Conservation (phyloP, 352 stramenopile species). For the Globisporangium rhizosaccharum region DNA sequence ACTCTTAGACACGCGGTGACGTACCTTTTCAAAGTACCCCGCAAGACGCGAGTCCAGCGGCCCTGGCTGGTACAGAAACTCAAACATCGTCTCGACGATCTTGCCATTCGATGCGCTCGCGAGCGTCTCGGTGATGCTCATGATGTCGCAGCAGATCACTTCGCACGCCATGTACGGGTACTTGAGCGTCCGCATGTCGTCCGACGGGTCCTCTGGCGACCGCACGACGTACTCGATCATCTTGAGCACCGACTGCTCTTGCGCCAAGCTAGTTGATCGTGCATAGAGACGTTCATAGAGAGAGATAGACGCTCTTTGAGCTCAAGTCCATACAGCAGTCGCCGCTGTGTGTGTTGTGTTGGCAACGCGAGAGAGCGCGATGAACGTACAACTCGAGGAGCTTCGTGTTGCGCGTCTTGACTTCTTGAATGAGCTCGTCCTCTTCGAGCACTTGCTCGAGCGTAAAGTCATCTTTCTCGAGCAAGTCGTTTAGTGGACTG, state of each 20-base stretch:
- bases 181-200: conserved; percentile 74
- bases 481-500: conserved; percentile 92
- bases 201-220: conserved; percentile 35
- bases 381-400: conserved; percentile 90
- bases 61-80: conserved; percentile 77
- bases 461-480: conserved; percentile 92
- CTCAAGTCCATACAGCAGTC: background rate
- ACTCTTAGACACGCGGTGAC: background rate
- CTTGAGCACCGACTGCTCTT: conserved; percentile 56
- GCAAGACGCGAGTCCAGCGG: conserved; percentile 91
- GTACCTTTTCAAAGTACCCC: conserved; percentile 96
- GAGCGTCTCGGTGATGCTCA: conserved; percentile 90
- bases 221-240: conserved; percentile 76
- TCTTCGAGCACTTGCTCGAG: conserved; percentile 93
- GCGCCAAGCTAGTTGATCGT: conserved; percentile 44
- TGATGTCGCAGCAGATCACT: conserved; percentile 96
- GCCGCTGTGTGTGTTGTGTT: no score
- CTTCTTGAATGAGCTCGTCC: conserved; percentile 97
- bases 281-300: background rate
- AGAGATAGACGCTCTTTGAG: background rate
- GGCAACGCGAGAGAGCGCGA: background rate
- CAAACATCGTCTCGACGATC: conserved; percentile 90
- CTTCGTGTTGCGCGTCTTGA: conserved; percentile 93
- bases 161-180: conserved; percentile 98
- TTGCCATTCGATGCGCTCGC: conserved; percentile 48